Evolutionary conservation across 768 basidiomycete genomes (phyloP).

Genomic region (Amanita rubescens): DNA sequence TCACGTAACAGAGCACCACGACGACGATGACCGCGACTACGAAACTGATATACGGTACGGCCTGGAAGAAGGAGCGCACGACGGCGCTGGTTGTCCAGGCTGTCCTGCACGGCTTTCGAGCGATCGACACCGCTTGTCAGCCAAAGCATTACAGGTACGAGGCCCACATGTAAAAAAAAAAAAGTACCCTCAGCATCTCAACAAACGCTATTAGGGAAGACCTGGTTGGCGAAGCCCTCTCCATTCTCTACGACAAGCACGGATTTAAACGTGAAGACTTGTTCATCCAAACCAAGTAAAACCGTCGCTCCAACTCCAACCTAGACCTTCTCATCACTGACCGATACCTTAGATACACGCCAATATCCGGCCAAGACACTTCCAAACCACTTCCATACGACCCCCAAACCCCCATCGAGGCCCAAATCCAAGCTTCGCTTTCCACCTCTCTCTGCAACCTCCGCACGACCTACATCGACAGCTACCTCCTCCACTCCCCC

Average conservation of each 20-base stretch:
- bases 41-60: slow-evolving; percentile 55
- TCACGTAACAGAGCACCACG: no score
- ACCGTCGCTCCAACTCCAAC: no score
- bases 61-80: slow-evolving; percentile 75
- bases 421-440: slow-evolving; percentile 60
- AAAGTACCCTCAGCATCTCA: no score
- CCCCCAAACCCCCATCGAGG: slow-evolving; percentile 38
- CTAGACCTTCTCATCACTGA: no score
- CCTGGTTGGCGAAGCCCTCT: slow-evolving; percentile 69
- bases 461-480: slow-evolving; percentile 66
- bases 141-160: slow-evolving; percentile 64
- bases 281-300: slow-evolving; percentile 75
- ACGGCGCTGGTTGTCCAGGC: slow-evolving; percentile 61
- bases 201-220: slow-evolving; percentile 55
- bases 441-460: slow-evolving; percentile 60
- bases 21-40: slow-evolving; percentile 18
- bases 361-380: slow-evolving; percentile 64
- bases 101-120: slow-evolving; percentile 69
- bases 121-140: slow-evolving; percentile 75
- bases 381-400: slow-evolving; percentile 71
- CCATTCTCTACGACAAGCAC: slow-evolving; percentile 46
- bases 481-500: slow-evolving; percentile 75
- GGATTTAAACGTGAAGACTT: slow-evolving; percentile 61
- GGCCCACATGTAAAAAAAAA: no score
- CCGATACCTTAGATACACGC: slow-evolving; percentile 30